Conservation (phyloP, 2,329 filamentous ascomycete genomes). For the Botrytis cinerea region DNA sequence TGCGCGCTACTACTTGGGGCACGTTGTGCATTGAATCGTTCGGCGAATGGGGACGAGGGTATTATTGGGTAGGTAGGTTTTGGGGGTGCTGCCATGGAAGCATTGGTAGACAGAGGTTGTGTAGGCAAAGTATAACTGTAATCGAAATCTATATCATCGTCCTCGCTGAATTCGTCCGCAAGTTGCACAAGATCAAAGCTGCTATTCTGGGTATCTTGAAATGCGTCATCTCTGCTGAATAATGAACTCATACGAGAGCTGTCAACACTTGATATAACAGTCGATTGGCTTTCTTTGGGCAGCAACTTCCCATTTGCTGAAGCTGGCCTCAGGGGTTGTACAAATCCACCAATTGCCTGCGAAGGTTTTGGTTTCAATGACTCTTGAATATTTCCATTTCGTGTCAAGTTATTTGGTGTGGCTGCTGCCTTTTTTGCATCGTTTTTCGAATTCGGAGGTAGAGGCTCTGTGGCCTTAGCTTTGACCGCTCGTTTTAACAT, state of each 20-base stretch:
- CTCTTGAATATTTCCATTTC: constrained; percentile 52
- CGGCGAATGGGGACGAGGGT: constrained; percentile 28
- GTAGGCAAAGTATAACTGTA: constrained; percentile 47
- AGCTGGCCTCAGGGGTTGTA: constrained; percentile 31
- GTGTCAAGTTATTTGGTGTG: constrained; percentile 58
- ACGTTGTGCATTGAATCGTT: constrained; percentile 18
- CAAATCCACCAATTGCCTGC: constrained; percentile 42
- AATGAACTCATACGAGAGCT: constrained; percentile 48
- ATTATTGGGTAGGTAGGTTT: constrained; percentile 50
- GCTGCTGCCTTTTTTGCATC: constrained; percentile 53
- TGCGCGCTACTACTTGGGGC: constrained; percentile 36
- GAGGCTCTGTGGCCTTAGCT: constrained; percentile 24
- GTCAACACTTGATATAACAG: constrained; percentile 21
- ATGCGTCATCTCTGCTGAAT: constrained; percentile 50
- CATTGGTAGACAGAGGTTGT: constrained; percentile 29
- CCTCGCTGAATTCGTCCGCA: constrained; percentile 85
- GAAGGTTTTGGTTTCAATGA: constrained; percentile 49
- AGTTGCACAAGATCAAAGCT: constrained; percentile 55
- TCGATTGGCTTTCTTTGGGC: constrained; percentile 20
- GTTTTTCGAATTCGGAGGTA: constrained; percentile 32
- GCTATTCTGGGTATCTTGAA: constrained; percentile 46
- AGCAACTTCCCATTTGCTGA: constrained; percentile 33
- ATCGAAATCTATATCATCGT: constrained; percentile 72
- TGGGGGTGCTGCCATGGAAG: constrained; percentile 35
- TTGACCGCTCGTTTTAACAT: constrained; percentile 42